Conservation (phyloP, 2,329 filamentous ascomycete genomes). For the Rosellinia necatrix region DNA sequence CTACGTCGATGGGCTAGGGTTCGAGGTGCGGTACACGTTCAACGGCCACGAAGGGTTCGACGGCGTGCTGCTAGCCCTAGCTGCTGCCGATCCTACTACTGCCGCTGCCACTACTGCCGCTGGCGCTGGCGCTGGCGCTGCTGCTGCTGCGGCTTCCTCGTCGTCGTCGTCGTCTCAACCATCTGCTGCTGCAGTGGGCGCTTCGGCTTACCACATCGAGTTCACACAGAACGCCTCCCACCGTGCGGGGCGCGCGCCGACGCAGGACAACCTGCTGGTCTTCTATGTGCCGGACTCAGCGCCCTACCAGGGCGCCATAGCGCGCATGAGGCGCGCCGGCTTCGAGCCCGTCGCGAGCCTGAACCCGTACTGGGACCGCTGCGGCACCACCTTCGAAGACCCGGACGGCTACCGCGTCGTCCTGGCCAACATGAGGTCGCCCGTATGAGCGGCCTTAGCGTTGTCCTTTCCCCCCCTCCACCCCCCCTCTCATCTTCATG, state of each 20-base stretch:
- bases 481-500: too few relatives aligned
- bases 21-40: constrained; percentile 16
- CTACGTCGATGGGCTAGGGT: constrained; percentile 25
- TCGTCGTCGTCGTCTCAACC: constrained; percentile 5
- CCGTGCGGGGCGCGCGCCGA: constrained; percentile 24
- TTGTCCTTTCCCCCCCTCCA: too few relatives aligned
- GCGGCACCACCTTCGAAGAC: constrained; percentile 26
- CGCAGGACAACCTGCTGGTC: constrained; percentile 24
- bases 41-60: constrained; percentile 23
- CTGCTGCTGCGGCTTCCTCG: too few relatives aligned
- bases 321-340: constrained; percentile 19
- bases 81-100: too few relatives aligned
- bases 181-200: too few relatives aligned
- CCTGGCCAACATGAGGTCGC: constrained; percentile 27
- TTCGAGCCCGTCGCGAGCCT: constrained; percentile 26
- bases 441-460: constrained; percentile 24
- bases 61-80: constrained; percentile 15
- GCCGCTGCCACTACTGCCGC: too few relatives aligned
- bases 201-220: constrained; percentile 24
- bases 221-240: constrained; percentile 23
- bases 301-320: constrained; percentile 16
- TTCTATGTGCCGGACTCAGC: constrained; percentile 23
- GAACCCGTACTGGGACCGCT: constrained; percentile 27
- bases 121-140: too few relatives aligned
- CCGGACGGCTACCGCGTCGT: constrained; percentile 28